Conservation (phyloP, 164 flowering plant genomes). For the Saururus chinensis region DNA sequence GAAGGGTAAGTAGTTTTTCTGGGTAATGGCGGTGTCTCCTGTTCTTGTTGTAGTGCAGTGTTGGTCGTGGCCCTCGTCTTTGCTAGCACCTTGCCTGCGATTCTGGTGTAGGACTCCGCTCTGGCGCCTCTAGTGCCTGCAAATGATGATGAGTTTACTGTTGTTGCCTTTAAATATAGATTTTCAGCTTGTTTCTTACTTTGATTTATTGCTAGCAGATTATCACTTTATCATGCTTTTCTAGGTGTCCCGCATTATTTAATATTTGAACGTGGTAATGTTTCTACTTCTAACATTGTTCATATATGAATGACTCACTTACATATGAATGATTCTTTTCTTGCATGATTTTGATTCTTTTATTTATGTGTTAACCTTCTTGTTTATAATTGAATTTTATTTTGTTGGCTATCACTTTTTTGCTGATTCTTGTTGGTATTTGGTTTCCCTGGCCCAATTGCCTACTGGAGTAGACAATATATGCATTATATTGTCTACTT, state of each 20-base stretch:
- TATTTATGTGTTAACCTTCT: background rate
- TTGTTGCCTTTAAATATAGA: background rate
- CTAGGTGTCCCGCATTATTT: too few species aligned
- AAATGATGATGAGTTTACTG: constrained; percentile 27
- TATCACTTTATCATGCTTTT: background rate
- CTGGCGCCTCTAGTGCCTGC: constrained; percentile 45
- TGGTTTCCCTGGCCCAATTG: too few species aligned
- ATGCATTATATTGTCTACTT: too few species aligned
- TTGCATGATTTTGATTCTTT: background rate
- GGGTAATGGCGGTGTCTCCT: constrained; percentile 21
- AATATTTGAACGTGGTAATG: background rate
- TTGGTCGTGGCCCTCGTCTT: constrained; percentile 17
- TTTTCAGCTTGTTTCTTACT: background rate
- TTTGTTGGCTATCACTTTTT: too few species aligned
- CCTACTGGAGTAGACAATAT: too few species aligned
- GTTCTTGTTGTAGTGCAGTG: constrained; percentile 14
- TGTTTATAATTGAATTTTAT: too few species aligned
- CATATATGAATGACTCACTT: background rate
- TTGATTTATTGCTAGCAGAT: too few species aligned
- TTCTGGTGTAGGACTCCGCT: constrained; percentile 24
- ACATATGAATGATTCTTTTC: too few species aligned
- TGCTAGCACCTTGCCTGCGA: constrained; percentile 19
- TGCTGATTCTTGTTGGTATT: too few species aligned
- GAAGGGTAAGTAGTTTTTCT: background rate
- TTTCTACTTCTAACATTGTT: background rate